Evolutionary conservation across 2,329 filamentous ascomycete genomes (phyloP), one percentile per base, ranked within the genome.

Genomic region (Fusarium subtropicale): DNA sequence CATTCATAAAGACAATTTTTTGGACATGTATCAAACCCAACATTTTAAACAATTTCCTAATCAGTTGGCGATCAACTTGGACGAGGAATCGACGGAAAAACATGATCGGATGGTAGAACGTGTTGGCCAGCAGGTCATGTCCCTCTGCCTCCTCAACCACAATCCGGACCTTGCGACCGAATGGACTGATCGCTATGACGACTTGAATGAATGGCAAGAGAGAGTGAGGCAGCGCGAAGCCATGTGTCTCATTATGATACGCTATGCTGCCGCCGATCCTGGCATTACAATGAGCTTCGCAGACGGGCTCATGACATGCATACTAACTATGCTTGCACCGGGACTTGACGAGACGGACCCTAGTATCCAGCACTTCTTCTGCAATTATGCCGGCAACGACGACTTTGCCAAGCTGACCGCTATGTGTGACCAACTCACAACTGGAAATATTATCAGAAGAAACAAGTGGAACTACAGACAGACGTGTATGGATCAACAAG

Each of bases 291-390:
- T n/a, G 20, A 41, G 13, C 5, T 71, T 71, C 36, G 36, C 65
- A 28, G 53, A 69, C 7, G 11, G 26, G 1, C 50, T 71, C 28
- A 56, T 71, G 56, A 10, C 38, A 3, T 33, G 47, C 36, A 56
- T 69, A 31, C 57, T 69, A 26, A 41, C 48, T 11, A 39, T 57
- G 7, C 44, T 70, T 13, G 56, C 54, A n/a, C 67, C 65, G 13
- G 36, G 42, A 4, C 13, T 55, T 12, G 38, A 54, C 24, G 36
- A 57, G 9, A 15, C 11, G 7, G 33, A 24, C 2, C 41, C 41
- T 15, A 22, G 11, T 28, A 33, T 44, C 20, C 15, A n/a, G 12
- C 26, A 22, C 16, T 45, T 69, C 13, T 24, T 34, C 31, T 69
- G 57, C 46, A 34, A 26, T 7, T 3, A 5, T 5, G 8, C 33